Evolutionary conservation across 495 filamentous ascomycete species (phyloP), one percentile per base, ranked within the genome.

Genomic region (Penicillium salamii): DNA sequence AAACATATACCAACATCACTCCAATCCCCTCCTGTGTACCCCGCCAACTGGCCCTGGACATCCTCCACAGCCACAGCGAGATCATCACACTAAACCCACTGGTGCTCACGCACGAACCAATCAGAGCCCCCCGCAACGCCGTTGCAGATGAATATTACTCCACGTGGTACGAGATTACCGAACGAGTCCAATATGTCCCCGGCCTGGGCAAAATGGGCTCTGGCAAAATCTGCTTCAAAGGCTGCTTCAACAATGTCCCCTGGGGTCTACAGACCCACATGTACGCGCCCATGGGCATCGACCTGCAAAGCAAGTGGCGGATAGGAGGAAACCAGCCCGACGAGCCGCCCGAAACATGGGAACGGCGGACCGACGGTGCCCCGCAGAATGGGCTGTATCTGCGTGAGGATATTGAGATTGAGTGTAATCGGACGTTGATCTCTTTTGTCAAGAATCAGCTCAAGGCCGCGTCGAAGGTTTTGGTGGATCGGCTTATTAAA

Each of bases 1-100:
- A 67, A 53, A 3, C 41, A 0, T 67, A 65, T 67, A 90, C 85
- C 35, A 83, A 77, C 28, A 78, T 90, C 50, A 90, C 85, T 23
- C 82, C 87, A 1, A 77, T 91, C 17, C 88, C 89, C 0, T 44
- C 76, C n/a, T 72, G 73, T 39, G 78, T 90, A 42, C 74, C 80
- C 15, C 82, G 87, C 26, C 72, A 85, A 54, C 78, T 77, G 11
- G 88, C 88, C 20, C 59, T 90, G 50, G 73, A 79, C 20, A 84
- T 85, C 17, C 78, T 91, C 5, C 86, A 89, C 65, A 78, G 81
- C 58, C 87, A 90, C 60, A 64, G 72, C 33, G 82, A 82, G 49
- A 91, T 93, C 79, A 91, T 91, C 57, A 84, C 88, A 35, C 73
- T 91, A 20, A 93, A 91, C 63, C 89, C 89, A 1, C 76, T 91